phyloP scores from a whole-genome alignment of 1,284 basidiomycete genomes.

The Ustilago nuda region DNA sequence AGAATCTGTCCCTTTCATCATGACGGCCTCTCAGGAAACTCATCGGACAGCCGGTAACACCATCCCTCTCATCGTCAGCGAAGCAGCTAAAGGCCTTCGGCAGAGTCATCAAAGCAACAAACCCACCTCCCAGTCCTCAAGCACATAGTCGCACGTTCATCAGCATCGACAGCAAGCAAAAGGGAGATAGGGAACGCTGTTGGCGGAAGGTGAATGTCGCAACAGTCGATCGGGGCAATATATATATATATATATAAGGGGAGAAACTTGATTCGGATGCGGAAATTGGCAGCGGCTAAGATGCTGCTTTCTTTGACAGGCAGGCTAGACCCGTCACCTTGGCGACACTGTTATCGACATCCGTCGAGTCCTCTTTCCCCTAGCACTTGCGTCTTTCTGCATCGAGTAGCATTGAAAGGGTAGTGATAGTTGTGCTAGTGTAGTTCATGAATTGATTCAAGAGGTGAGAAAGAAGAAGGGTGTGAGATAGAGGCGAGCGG shows the following conservation, averaged over 20 bases:
- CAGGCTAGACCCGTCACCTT: background rate
- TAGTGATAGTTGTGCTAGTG: no score
- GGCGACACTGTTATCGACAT: no score
- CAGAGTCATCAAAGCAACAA: background rate
- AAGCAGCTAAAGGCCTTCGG: background rate
- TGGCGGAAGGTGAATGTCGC: background rate
- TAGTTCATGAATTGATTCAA: no score
- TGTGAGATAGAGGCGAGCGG: no score
- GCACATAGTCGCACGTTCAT: background rate
- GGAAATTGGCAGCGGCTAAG: background rate
- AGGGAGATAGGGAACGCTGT: background rate
- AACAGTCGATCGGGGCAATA: no score
- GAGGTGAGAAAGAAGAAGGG: background rate
- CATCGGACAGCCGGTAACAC: background rate
- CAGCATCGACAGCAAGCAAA: background rate
- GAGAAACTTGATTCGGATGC: background rate
- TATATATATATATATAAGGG: background rate
- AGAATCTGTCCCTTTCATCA: background rate
- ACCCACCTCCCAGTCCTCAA: background rate
- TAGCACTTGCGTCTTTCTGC: no score
- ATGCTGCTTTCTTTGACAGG: background rate
- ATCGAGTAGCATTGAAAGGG: no score
- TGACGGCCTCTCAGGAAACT: no score
- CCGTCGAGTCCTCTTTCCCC: no score
- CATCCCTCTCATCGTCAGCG: background rate